Base-by-base conservation (phyloP, 441 rosid genomes). In the Croton laevigatus region DNA sequence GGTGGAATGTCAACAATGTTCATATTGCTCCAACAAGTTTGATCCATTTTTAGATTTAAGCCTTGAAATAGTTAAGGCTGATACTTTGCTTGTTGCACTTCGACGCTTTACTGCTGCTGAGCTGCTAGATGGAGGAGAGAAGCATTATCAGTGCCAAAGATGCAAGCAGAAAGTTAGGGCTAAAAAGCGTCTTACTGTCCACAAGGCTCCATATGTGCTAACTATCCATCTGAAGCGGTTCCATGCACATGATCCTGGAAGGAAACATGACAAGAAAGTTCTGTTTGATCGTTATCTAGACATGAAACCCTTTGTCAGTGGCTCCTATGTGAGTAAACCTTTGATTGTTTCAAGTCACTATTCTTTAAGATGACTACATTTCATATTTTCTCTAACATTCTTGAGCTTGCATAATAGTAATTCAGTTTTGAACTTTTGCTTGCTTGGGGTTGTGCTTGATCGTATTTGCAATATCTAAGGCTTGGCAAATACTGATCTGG, bases 1-100 rank as follows among this genome's bases (percentile, higher is more conserved):
- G 99, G 99, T 95, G 81, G 83, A 89, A 81, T 95, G 99, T 81
- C 80, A 71, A 83, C 93, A 91, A 59, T 95, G 99, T 55, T 73
- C 72, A 36, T 88, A 83, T 79, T 78, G 96, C 81, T 95, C 99
- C 76, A 77, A 95, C 90, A 91, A 84, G 64, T 88, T 81, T 73
- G 98, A 93, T 78, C 98, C 98, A 16, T 93, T 95, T 79, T 77
- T 95, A 65, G 98, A 91, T 81, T 73, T 95, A 68, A 93, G 99
- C 81, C 94, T 95, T 51, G 97, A 93, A 77, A 91, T 95, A 74
- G 83, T 74, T 0, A 95, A 65, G 85, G 97, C 94, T 6, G 99
- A 91, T 76, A 82, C 97, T 60, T 75, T 95, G 81, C 83, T 72
- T 36, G 84, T 75, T 75, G 97, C 97, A 12, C 92, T 95, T 78